Conservation (phyloP, 208 protist species). For the Wallacemonas rigidus region DNA sequence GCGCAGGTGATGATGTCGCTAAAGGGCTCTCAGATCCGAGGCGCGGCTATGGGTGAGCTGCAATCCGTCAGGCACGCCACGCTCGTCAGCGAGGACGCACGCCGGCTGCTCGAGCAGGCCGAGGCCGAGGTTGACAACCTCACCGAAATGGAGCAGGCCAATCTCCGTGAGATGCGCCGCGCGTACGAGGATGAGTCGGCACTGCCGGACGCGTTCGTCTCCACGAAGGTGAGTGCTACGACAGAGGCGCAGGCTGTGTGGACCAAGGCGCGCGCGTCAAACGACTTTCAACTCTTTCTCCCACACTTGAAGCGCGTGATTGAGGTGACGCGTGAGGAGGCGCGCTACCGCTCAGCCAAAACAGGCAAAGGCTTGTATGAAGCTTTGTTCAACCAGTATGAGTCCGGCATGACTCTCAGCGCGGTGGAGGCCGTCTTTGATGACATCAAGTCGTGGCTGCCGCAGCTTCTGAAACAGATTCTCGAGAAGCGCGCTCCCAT, state of each 20-base stretch:
- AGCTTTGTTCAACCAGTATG: constrained; percentile 56
- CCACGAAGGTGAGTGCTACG: constrained; percentile 32
- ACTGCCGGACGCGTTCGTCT: constrained; percentile 42
- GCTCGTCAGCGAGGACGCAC: constrained; percentile 27
- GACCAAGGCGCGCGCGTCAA: constrained; percentile 41
- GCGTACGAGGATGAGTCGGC: constrained; percentile 27
- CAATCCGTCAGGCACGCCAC: constrained; percentile 36
- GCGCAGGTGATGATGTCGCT: constrained; percentile 47
- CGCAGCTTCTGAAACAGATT: constrained; percentile 55
- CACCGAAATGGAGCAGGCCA: constrained; percentile 35
- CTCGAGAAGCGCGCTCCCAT: constrained; percentile 20
- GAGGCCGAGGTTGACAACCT: constrained; percentile 22
- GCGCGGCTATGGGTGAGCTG: constrained; percentile 40
- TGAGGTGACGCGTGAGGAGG: constrained; percentile 46
- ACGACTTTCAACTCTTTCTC: constrained; percentile 51
- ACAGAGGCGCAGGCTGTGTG: constrained; percentile 37
- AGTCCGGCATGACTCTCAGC: constrained; percentile 60
- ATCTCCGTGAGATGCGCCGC: constrained; percentile 59
- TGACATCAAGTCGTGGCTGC: constrained; percentile 65
- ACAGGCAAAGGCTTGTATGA: constrained; percentile 59
- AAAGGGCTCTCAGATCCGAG: constrained; percentile 32
- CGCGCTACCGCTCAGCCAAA: constrained; percentile 22
- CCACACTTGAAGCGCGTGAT: constrained; percentile 52
- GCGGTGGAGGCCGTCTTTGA: constrained; percentile 52
- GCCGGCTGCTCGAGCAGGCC: constrained; percentile 28